phyloP scores from a whole-genome alignment of 2,329 filamentous ascomycete genomes.

The Arthrobotrys pseudoclavata region DNA sequence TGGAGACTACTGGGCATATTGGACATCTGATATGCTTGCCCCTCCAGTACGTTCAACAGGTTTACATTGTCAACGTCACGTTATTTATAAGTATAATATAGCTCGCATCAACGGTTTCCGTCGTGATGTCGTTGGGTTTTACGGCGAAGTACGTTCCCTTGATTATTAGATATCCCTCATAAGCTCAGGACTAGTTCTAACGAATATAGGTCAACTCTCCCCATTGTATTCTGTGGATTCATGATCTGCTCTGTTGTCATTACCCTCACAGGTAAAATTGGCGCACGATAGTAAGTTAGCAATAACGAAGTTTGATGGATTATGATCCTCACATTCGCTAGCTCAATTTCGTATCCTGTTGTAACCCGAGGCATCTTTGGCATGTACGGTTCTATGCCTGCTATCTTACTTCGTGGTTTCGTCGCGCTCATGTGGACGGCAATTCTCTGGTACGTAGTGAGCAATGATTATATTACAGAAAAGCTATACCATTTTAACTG shows the following conservation, averaged over 20 bases:
- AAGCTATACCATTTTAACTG: neutral
- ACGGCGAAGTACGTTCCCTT: slow-evolving; percentile 67
- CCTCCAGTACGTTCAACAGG: slow-evolving; percentile 64
- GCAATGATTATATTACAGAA: neutral
- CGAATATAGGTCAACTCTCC: slow-evolving; percentile 65
- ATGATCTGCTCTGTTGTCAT: slow-evolving; percentile 69
- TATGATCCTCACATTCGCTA: slow-evolving; percentile 12
- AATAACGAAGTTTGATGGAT: neutral
- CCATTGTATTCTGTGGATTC: slow-evolving; percentile 69
- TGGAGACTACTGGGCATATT: slow-evolving; percentile 70
- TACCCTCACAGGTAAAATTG: slow-evolving; percentile 68
- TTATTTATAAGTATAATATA: slow-evolving; percentile 16
- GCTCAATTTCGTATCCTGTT: slow-evolving; percentile 66
- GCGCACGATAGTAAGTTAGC: slow-evolving; percentile 64
- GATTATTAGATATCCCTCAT: neutral
- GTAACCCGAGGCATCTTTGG: slow-evolving; percentile 68
- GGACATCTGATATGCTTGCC: slow-evolving; percentile 69
- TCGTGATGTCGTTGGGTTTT: slow-evolving; percentile 68
- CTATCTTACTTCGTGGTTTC: slow-evolving; percentile 68
- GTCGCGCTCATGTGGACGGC: slow-evolving; percentile 69
- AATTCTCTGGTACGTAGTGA: slow-evolving; percentile 65
- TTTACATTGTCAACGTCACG: neutral
- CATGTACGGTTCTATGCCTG: slow-evolving; percentile 67
- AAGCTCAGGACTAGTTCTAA: slow-evolving; percentile 18
- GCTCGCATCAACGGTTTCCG: slow-evolving; percentile 56